These are phyloP conservation scores for Penicillium malachiteum DNA, from an alignment of 495 filamentous ascomycete species.

Conservation along the genomic window DNA sequence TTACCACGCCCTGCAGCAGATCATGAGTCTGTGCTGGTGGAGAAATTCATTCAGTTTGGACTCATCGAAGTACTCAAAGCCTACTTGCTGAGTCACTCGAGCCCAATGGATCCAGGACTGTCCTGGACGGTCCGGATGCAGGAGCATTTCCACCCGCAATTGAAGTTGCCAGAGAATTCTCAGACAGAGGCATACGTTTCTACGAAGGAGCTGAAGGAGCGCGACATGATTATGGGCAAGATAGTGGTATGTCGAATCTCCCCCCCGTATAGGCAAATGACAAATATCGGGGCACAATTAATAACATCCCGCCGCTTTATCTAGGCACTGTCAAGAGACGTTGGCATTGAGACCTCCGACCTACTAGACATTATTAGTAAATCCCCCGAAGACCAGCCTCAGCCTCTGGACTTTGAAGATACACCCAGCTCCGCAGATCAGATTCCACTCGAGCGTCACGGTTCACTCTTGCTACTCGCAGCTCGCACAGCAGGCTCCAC, in stretches of 20 bases:
- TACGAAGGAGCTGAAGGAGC: conserved; percentile 59
- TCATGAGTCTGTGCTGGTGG: conserved; percentile 60
- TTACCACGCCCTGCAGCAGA: conserved; percentile 48
- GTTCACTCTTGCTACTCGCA: conserved; percentile 60
- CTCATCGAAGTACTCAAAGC: conserved; percentile 80
- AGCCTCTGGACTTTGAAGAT: conserved; percentile 40
- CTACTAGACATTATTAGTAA: conserved; percentile 46
- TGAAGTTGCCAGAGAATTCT: conserved; percentile 46
- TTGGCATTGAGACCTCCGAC: conserved; percentile 55
- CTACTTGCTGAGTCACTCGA: conserved; percentile 60
- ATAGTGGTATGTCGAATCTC: conserved; percentile 58
- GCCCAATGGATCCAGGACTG: conserved; percentile 63
- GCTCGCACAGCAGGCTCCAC: conserved; percentile 46
- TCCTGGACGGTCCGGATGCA: conserved; percentile 73
- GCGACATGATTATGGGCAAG: conserved; percentile 73
- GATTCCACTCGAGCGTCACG: conserved; percentile 72
- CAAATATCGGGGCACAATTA: neutral
- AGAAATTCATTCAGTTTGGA: conserved; percentile 78
- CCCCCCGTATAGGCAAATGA: neutral
- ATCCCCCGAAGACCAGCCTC: conserved; percentile 34
- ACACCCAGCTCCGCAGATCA: conserved; percentile 54
- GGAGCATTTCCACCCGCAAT: conserved; percentile 63
- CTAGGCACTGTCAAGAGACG: conserved; percentile 71
- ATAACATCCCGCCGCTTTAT: conserved; percentile 5
- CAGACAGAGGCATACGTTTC: conserved; percentile 60